Conservation (phyloP, 2,329 filamentous ascomycete species). For the Fusarium sp. region DNA sequence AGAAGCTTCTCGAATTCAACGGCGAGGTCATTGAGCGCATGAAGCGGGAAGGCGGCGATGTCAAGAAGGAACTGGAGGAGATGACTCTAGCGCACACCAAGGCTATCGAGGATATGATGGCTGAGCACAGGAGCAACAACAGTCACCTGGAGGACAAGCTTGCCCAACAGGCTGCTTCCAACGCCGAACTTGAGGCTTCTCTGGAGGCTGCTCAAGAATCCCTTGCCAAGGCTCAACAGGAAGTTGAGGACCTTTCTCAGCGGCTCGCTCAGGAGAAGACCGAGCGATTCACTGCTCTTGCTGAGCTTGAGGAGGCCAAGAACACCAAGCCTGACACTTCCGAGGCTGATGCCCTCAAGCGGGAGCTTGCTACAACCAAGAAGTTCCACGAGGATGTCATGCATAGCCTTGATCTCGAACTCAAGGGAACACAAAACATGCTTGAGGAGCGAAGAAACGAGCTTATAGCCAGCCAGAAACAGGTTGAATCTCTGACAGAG, state of each 20-base stretch:
- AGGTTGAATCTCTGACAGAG: slow-evolving; percentile 43
- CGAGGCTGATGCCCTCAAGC: slow-evolving; percentile 60
- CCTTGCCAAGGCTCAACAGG: slow-evolving; percentile 56
- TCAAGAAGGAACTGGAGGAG: slow-evolving; percentile 55
- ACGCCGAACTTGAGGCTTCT: slow-evolving; percentile 47
- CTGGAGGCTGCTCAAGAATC: slow-evolving; percentile 52
- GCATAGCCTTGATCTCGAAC: slow-evolving; percentile 43
- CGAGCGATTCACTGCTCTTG: slow-evolving; percentile 65
- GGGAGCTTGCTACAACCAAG: slow-evolving; percentile 59
- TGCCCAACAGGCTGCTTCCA: slow-evolving; percentile 47
- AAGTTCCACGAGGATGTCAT: slow-evolving; percentile 56
- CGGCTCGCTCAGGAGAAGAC: slow-evolving; percentile 67
- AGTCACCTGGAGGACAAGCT: slow-evolving; percentile 48
- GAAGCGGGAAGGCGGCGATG: slow-evolving; percentile 50
- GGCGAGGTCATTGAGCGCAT: slow-evolving; percentile 52
- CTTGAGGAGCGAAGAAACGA: slow-evolving; percentile 47
- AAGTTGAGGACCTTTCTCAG: slow-evolving; percentile 59
- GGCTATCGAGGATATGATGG: slow-evolving; percentile 52
- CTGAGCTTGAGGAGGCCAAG: slow-evolving; percentile 66
- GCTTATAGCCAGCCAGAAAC: slow-evolving; percentile 48
- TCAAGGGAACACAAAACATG: slow-evolving; percentile 49
- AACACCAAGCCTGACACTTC: slow-evolving; percentile 65
- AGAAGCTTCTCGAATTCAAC: slow-evolving; percentile 55
- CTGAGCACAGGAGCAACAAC: slow-evolving; percentile 48
- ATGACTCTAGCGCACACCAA: slow-evolving; percentile 49